phyloP scores from a whole-genome alignment of 2,329 filamentous ascomycete genomes.

The Monosporascus cannonballus region DNA sequence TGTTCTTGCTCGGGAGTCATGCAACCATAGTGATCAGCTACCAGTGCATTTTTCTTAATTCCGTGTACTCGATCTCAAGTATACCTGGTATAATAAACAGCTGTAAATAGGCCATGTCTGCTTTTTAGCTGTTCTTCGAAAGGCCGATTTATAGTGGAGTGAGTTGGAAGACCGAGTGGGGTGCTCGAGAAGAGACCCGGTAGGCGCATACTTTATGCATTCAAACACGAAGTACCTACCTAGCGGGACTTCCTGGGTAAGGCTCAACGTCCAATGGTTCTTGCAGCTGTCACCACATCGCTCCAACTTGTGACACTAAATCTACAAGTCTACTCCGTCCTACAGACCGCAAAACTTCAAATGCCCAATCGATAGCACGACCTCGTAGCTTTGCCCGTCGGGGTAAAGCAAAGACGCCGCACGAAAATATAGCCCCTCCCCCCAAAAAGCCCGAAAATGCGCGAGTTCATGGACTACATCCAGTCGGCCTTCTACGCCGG shows the following conservation, averaged over 20 bases:
- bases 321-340: too few relatives aligned
- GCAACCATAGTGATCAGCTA: too few relatives aligned
- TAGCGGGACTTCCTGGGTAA: neutral
- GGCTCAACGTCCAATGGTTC: neutral
- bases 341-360: neutral
- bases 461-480: conserved; percentile 97
- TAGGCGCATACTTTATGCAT: neutral
- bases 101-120: too few relatives aligned
- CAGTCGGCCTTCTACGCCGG: conserved; percentile 83
- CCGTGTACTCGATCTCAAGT: too few relatives aligned
- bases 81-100: too few relatives aligned
- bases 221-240: neutral
- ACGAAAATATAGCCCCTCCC: neutral
- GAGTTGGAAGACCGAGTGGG: too few relatives aligned
- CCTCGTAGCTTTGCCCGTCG: neutral
- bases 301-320: too few relatives aligned
- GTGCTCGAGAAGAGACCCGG: neutral
- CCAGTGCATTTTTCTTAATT: too few relatives aligned
- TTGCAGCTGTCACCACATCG: neutral
- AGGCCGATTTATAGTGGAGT: too few relatives aligned
- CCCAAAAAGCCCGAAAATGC: conserved; percentile 49
- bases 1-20: too few relatives aligned
- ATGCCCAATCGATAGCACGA: conserved; percentile 1
- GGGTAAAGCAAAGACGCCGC: neutral
- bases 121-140: too few relatives aligned